phyloP scores from a whole-genome alignment of 2,329 filamentous ascomycete genomes.

The Trichothecium sympodiale region DNA sequence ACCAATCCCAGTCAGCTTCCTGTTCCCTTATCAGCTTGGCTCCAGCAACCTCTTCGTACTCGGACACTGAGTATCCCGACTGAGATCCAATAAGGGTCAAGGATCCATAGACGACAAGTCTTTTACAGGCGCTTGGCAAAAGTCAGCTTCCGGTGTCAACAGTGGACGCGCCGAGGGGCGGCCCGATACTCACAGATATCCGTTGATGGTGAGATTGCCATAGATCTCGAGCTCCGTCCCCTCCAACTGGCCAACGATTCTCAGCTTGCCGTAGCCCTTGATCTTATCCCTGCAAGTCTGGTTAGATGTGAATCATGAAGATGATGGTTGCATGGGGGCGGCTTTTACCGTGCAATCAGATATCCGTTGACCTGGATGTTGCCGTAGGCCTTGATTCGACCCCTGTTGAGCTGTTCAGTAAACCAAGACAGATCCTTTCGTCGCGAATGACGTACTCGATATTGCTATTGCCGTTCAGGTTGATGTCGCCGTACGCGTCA shows the following conservation, averaged over 20 bases:
- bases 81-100: slow-evolving; percentile 33
- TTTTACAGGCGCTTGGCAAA: slow-evolving; percentile 24
- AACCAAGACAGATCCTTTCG: neutral
- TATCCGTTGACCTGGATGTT: slow-evolving; percentile 31
- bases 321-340: neutral
- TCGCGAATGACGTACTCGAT: slow-evolving; percentile 24
- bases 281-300: slow-evolving; percentile 25
- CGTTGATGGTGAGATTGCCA: slow-evolving; percentile 32
- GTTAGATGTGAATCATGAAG: neutral
- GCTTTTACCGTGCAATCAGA: slow-evolving; percentile 23
- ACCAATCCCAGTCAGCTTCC: slow-evolving; percentile 28
- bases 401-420: slow-evolving; percentile 14
- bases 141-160: slow-evolving; percentile 1
- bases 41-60: slow-evolving; percentile 29
- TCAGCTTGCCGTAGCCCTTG: slow-evolving; percentile 35
- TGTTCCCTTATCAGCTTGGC: slow-evolving; percentile 29
- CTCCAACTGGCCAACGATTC: slow-evolving; percentile 28
- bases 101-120: slow-evolving; percentile 32
- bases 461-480: slow-evolving; percentile 28
- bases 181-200: slow-evolving; percentile 26
- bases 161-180: neutral
- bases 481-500: slow-evolving; percentile 34
- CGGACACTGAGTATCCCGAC: slow-evolving; percentile 31
- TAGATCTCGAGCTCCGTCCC: slow-evolving; percentile 34
- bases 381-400: slow-evolving; percentile 33